A percentile compares a stretch with the other conserved stretches of the same genome.
Conservation (phyloP, 805 yeast genomes). For the Yarrowia bubula region DNA sequence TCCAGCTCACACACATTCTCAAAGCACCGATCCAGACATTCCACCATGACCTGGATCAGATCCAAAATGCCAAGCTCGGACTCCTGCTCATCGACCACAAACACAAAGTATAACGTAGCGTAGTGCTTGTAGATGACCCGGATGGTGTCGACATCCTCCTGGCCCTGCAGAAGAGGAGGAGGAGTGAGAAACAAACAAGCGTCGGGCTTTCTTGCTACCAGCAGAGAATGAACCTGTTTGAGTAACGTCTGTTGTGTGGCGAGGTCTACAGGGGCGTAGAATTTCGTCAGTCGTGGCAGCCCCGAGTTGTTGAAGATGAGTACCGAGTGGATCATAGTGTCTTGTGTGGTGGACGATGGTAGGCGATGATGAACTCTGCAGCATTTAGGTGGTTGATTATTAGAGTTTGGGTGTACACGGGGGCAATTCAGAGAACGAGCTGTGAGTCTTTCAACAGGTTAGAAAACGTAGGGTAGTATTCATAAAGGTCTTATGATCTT, state of each 20-base stretch:
- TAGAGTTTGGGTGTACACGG: conserved; percentile 12
- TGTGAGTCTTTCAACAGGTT: too few relatives aligned
- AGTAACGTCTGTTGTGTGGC: conserved; percentile 76
- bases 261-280: conserved; percentile 87
- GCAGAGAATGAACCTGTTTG: conserved; percentile 76
- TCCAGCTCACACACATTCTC: conserved; percentile 93
- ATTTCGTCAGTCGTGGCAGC: conserved; percentile 82
- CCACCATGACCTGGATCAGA: conserved; percentile 94
- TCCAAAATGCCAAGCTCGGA: conserved; percentile 91
- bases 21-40: conserved; percentile 88
- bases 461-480: too few relatives aligned
- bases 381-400: conserved; percentile 28
- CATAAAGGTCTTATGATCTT: too few relatives aligned
- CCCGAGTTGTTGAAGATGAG: conserved; percentile 86
- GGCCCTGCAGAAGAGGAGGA: conserved; percentile 63
- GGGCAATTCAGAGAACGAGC: too few relatives aligned
- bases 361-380: conserved; percentile 28
- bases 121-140: conserved; percentile 91
- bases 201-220: conserved; percentile 63
- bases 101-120: conserved; percentile 94
- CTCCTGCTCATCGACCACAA: conserved; percentile 94
- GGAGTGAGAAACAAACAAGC: conserved; percentile 90
- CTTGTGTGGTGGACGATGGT: conserved; percentile 11
- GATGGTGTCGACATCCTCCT: conserved; percentile 57
- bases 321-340: conserved; percentile 77